phyloP scores from a whole-genome alignment of 2,329 filamentous ascomycete genomes.

The Microcyclosporella mali region DNA sequence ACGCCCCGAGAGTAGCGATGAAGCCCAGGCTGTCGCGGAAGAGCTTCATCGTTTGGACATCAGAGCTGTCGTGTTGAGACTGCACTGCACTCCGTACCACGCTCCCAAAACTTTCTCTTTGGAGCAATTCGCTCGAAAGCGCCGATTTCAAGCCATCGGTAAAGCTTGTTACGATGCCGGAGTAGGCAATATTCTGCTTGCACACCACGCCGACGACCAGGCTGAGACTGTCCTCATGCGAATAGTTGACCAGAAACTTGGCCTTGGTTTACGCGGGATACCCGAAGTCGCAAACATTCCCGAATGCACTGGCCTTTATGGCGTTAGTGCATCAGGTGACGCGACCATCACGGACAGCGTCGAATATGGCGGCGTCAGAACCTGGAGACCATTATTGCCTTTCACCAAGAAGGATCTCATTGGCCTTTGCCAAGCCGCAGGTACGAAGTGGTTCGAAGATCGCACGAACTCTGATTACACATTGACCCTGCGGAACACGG shows the following conservation, averaged over 20 bases:
- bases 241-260: constrained; percentile 59
- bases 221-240: constrained; percentile 85
- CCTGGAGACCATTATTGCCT: constrained; percentile 63
- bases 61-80: constrained; percentile 24
- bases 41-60: constrained; percentile 21
- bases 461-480: constrained; percentile 71
- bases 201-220: constrained; percentile 85
- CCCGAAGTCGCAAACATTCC: constrained; percentile 52
- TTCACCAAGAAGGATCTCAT: constrained; percentile 70
- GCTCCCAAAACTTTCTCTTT: constrained; percentile 50
- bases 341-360: constrained; percentile 1
- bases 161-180: constrained; percentile 47
- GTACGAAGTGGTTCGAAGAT: constrained; percentile 75
- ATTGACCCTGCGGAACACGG: constrained; percentile 72
- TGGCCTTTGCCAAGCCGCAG: constrained; percentile 63
- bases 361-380: constrained; percentile 49
- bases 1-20: constrained; percentile 49
- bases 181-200: constrained; percentile 63
- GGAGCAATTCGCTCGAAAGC: constrained; percentile 68
- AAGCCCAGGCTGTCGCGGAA: constrained; percentile 47
- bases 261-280: constrained; percentile 53
- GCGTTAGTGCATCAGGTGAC: constrained; percentile 48
- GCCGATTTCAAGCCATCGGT: constrained; percentile 69
- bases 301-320: constrained; percentile 70
- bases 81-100: constrained; percentile 35